Conservation (phyloP, 257 asterid species). For the Solanum sejunctum region DNA sequence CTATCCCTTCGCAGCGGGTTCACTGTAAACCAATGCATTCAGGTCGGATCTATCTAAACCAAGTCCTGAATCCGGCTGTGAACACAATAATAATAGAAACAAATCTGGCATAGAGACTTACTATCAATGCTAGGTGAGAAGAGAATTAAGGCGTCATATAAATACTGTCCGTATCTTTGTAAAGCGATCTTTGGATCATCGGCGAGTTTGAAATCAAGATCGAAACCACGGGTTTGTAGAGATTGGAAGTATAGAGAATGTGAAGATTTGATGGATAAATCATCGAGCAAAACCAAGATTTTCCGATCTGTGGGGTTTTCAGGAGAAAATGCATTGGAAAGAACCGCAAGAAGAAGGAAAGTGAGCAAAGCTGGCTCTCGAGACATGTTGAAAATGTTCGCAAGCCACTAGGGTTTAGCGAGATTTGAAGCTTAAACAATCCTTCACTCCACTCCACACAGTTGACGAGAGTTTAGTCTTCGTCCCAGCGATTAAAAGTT, state of each 20-base stretch:
- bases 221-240: conserved; percentile 39
- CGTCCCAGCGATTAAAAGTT: not conserved
- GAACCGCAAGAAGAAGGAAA: conserved; percentile 4
- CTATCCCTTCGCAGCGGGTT: not conserved
- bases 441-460: not conserved
- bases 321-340: conserved; percentile 48
- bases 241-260: conserved; percentile 66
- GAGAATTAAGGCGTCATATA: conserved; percentile 49
- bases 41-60: not conserved
- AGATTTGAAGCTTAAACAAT: not conserved
- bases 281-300: conserved; percentile 55
- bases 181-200: conserved; percentile 65
- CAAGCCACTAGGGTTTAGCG: conserved; percentile 6
- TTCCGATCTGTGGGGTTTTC: conserved; percentile 62
- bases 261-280: conserved; percentile 54
- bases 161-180: conserved; percentile 63
- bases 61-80: not conserved
- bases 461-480: not conserved
- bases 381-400: conserved; percentile 1
- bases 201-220: conserved; percentile 67
- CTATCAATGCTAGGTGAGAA: conserved; percentile 61
- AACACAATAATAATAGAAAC: not conserved
- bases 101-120: conserved; percentile 4
- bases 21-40: not conserved
- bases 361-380: not conserved